Percentiles rank a stretch among this genome's conserved stretches.
These are phyloP conservation scores for Auxenochlorella protothecoides DNA, from an alignment of 139 green algal species.

Conservation along the genomic window DNA sequence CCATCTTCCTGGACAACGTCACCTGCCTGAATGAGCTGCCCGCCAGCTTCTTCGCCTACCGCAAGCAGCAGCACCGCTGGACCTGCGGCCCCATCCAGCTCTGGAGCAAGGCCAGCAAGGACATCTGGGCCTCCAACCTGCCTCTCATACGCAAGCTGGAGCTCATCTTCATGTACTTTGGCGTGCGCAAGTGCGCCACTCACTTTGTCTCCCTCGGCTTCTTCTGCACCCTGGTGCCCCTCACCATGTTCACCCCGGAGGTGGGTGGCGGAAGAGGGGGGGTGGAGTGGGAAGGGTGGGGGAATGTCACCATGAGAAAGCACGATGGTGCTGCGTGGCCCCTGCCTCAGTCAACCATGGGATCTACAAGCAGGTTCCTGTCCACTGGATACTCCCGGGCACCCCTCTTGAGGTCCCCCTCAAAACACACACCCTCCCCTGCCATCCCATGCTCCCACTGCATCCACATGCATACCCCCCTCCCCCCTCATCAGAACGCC, in stretches of 20 bases:
- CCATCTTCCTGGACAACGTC: slow-evolving; percentile 74
- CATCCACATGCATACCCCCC: background rate
- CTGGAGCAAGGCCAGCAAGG: slow-evolving; percentile 38
- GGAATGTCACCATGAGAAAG: too few relatives aligned
- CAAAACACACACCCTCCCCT: too few relatives aligned
- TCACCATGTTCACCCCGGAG: slow-evolving; percentile 56
- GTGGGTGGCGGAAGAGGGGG: background rate
- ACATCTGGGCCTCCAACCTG: slow-evolving; percentile 56
- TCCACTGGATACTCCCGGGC: too few relatives aligned
- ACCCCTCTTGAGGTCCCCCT: too few relatives aligned
- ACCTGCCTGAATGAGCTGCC: slow-evolving; percentile 81
- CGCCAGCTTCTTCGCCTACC: slow-evolving; percentile 81
- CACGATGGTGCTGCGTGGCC: background rate
- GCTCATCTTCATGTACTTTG: slow-evolving; percentile 69
- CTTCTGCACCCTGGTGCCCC: slow-evolving; percentile 73
- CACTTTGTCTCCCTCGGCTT: slow-evolving; percentile 73
- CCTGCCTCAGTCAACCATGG: background rate
- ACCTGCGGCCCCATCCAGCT: slow-evolving; percentile 75
- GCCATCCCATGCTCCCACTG: background rate
- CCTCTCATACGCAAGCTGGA: slow-evolving; percentile 53
- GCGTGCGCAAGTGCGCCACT: slow-evolving; percentile 60
- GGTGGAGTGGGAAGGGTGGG: background rate
- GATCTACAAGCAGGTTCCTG: too few relatives aligned
- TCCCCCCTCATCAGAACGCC: slow-evolving; percentile 23
- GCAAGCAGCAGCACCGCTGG: slow-evolving; percentile 97